These are phyloP conservation scores for Rosellinia necatrix DNA, from an alignment of 2,329 filamentous ascomycete genomes.

Conservation along the genomic window DNA sequence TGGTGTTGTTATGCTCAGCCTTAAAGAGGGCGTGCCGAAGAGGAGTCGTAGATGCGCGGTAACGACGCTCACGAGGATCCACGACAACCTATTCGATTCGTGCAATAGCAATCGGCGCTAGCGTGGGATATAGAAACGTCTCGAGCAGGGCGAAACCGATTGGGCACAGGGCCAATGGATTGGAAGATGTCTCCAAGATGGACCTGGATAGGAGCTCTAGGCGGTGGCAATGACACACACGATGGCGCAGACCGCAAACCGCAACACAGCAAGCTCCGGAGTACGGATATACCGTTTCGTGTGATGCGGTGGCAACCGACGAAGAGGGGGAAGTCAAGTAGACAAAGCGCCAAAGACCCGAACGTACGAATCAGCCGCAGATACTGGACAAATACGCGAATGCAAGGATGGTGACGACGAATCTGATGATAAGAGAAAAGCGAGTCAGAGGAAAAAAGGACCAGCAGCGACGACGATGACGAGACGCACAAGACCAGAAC, in stretches of 20 bases:
- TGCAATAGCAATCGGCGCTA: conserved; percentile 24
- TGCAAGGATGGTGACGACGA: conserved; percentile 29
- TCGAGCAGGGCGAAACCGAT: conserved; percentile 32
- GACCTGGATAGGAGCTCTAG: conserved; percentile 22
- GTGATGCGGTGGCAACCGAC: conserved; percentile 23
- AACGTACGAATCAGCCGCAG: conserved; percentile 24
- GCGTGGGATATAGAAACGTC: conserved; percentile 24
- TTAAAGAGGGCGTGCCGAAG: background rate
- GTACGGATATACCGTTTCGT: conserved; percentile 17
- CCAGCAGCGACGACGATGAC: conserved; percentile 35
- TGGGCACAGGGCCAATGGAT: conserved; percentile 31
- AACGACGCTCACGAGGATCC: conserved; percentile 28
- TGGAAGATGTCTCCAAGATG: conserved; percentile 27
- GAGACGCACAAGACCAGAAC: conserved; percentile 39
- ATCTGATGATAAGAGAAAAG: conserved; percentile 32
- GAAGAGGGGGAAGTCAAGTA: conserved; percentile 27
- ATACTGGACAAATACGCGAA: conserved; percentile 26
- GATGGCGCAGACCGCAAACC: conserved; percentile 7
- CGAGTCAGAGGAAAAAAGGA: conserved; percentile 38
- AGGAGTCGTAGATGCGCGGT: conserved; percentile 18
- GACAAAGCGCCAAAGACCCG: conserved; percentile 28
- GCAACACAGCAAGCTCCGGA: conserved; percentile 26
- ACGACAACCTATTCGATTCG: conserved; percentile 23
- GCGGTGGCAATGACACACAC: conserved; percentile 26
- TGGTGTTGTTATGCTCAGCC: conserved; percentile 19